Conservation (phyloP, 108 stramenopile genomes). For the Cylindrotheca closterium region DNA sequence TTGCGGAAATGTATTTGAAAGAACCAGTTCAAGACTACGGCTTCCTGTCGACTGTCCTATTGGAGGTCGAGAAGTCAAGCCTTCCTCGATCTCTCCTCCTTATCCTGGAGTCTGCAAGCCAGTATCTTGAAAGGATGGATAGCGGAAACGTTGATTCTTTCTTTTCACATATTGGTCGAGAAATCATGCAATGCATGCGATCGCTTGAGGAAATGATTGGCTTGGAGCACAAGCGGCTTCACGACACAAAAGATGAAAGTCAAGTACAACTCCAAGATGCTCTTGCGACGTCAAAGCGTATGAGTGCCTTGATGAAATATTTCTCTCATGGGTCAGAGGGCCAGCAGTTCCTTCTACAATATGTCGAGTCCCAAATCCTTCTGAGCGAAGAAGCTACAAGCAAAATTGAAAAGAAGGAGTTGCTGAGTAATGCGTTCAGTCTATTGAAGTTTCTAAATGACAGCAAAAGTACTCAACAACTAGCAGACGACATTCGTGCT, state of each 20-base stretch:
- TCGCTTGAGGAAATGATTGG: neutral
- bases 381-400: no score
- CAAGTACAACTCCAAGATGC: neutral
- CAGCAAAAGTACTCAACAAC: no score
- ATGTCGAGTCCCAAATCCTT: neutral
- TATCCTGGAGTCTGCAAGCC: conserved; percentile 54
- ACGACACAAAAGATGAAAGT: neutral
- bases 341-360: neutral
- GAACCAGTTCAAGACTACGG: conserved; percentile 47
- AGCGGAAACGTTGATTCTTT: conserved; percentile 4
- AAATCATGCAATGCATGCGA: neutral
- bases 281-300: neutral
- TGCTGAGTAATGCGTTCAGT: no score
- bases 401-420: no score
- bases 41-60: conserved; percentile 49
- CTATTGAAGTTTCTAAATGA: no score
- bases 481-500: no score
- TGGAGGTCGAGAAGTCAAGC: conserved; percentile 45
- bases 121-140: conserved; percentile 16
- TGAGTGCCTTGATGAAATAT: neutral
- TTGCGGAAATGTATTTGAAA: conserved; percentile 72
- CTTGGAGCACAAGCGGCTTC: neutral
- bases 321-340: neutral
- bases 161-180: conserved; percentile 6
- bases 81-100: conserved; percentile 68